Evolutionary conservation across 2,329 filamentous ascomycete genomes (phyloP).

Genomic region (Fusarium solani-melongenae): DNA sequence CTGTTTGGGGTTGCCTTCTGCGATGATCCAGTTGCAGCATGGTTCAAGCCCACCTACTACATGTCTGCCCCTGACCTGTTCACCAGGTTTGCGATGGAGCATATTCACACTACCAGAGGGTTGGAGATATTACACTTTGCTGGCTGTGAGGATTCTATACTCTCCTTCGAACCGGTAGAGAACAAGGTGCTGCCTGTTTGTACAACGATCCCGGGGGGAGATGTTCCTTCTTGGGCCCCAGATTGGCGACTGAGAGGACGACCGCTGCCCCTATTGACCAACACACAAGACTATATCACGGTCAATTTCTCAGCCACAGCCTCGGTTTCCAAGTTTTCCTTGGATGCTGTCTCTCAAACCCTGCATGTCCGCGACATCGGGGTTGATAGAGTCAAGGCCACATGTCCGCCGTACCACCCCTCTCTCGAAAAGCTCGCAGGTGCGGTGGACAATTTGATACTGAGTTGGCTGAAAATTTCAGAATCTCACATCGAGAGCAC

Average conservation of each 20-base stretch:
- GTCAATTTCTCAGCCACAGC: not conserved
- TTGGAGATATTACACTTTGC: not conserved
- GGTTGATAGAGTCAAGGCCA: not conserved
- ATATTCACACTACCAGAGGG: not conserved
- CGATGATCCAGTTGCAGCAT: not conserved
- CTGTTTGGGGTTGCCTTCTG: not conserved
- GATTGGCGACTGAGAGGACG: not conserved
- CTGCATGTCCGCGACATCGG: not conserved
- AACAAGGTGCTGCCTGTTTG: no score
- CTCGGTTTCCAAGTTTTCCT: not conserved
- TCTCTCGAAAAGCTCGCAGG: not conserved
- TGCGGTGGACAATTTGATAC: not conserved
- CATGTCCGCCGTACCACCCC: not conserved
- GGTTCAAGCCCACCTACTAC: not conserved
- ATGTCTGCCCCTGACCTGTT: not conserved
- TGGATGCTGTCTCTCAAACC: not conserved
- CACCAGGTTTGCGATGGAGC: not conserved
- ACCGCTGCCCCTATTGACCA: not conserved
- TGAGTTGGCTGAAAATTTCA: not conserved
- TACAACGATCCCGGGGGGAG: no score
- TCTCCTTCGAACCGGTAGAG: no score
- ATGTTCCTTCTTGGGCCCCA: not conserved
- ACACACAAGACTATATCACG: not conserved
- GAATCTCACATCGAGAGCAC: not conserved
- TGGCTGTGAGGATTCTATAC: not conserved